Conservation (phyloP, 1,284 basidiomycete species). For the Exobasidium cylindrosporum region DNA sequence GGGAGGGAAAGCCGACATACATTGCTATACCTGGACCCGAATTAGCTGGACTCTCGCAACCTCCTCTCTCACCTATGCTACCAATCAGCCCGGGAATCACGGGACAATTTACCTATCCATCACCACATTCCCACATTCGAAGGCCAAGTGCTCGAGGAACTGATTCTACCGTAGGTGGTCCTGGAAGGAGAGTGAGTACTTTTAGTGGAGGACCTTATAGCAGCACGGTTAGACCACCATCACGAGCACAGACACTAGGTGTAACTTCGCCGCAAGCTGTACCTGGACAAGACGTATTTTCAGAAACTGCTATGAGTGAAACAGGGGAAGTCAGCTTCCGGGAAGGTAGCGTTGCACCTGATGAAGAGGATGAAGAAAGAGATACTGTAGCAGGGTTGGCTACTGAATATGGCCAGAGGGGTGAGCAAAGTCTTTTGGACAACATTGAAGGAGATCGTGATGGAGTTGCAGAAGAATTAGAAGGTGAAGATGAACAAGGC, state of each 20-base stretch:
- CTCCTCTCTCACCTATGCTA: background rate
- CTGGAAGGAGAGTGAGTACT: background rate
- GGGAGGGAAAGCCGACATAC: slow-evolving; percentile 36
- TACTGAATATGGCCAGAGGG: background rate
- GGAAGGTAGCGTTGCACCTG: slow-evolving; percentile 21
- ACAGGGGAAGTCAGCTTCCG: slow-evolving; percentile 27
- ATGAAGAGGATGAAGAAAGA: slow-evolving; percentile 27
- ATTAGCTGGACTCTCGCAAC: background rate
- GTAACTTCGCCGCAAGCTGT: background rate
- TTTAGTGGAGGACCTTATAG: background rate
- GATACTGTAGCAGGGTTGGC: slow-evolving; percentile 34
- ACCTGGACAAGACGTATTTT: slow-evolving; percentile 29
- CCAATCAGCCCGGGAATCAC: slow-evolving; percentile 24
- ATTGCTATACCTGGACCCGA: slow-evolving; percentile 32
- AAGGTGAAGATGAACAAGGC: slow-evolving; percentile 21
- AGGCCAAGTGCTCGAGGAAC: slow-evolving; percentile 19
- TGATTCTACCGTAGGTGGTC: background rate
- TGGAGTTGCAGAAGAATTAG: slow-evolving; percentile 18
- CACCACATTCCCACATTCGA: slow-evolving; percentile 39
- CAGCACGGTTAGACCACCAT: background rate
- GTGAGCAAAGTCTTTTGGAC: background rate
- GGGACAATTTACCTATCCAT: slow-evolving; percentile 30
- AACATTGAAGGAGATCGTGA: background rate
- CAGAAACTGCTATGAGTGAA: slow-evolving; percentile 19
- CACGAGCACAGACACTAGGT: background rate